Percentiles rank a stretch among this genome's conserved stretches.
Evolutionary conservation across 2,329 filamentous ascomycete genomes (phyloP).

Genomic region (Neophaeococcomyces mojaviensis): DNA sequence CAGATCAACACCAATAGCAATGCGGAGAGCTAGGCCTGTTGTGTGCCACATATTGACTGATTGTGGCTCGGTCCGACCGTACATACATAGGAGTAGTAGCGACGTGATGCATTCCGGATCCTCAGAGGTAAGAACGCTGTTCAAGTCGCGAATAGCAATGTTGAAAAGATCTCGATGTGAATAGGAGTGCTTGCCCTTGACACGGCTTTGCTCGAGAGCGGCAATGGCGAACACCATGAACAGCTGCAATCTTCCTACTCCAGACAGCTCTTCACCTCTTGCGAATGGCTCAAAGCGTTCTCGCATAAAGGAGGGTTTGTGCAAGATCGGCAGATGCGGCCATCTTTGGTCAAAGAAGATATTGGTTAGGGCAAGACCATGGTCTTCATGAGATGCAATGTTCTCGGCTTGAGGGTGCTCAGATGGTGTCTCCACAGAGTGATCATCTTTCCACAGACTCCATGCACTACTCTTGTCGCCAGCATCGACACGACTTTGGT

Average conservation of each 20-base stretch:
- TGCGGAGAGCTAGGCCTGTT: constrained; percentile 19
- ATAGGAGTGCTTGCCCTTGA: constrained; percentile 6
- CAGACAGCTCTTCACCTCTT: neutral
- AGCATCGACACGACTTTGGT: constrained; percentile 8
- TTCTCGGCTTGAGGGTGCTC: constrained; percentile 3
- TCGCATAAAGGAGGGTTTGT: constrained; percentile 19
- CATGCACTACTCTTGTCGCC: constrained; percentile 9
- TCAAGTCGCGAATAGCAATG: constrained; percentile 13
- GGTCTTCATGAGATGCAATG: constrained; percentile 6
- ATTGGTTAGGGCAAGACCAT: constrained; percentile 12
- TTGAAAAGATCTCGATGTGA: constrained; percentile 10
- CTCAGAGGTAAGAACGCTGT: constrained; percentile 15
- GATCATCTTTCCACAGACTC: constrained; percentile 9
- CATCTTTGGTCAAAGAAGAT: constrained; percentile 24
- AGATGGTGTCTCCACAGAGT: constrained; percentile 4
- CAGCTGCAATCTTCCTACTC: constrained; percentile 17
- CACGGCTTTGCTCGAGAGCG: constrained; percentile 17
- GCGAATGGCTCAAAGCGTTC: constrained; percentile 12
- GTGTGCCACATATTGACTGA: constrained; percentile 25
- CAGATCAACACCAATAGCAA: constrained; percentile 22
- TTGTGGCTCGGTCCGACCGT: constrained; percentile 25
- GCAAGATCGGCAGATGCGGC: constrained; percentile 24
- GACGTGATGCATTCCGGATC: constrained; percentile 24
- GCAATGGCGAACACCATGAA: constrained; percentile 24
- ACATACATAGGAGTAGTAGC: constrained; percentile 23